Evolutionary conservation across 116 monocot species (phyloP).

Genomic region (Iris pallida): DNA sequence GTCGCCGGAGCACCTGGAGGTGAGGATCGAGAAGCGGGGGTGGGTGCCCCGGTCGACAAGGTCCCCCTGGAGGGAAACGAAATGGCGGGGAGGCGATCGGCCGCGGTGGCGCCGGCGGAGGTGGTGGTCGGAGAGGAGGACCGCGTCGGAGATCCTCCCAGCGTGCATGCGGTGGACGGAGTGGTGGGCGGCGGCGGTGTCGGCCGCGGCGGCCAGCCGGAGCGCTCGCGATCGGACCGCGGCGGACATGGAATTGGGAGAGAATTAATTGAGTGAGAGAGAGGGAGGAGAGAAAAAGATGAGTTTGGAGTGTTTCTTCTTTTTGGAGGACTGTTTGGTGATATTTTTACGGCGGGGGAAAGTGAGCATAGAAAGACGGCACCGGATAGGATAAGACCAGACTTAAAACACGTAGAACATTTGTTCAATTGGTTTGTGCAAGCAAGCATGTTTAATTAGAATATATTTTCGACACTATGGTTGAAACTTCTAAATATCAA

Average conservation of each 20-base stretch:
- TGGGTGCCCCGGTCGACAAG: conserved; percentile 29
- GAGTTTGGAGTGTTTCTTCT: too few relatives aligned
- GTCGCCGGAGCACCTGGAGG: conserved; percentile 40
- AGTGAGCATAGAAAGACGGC: too few relatives aligned
- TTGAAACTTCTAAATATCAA: too few relatives aligned
- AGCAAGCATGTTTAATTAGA: too few relatives aligned
- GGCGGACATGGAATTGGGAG: conserved; percentile 36
- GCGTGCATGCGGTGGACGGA: conserved; percentile 23
- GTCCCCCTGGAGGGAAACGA: conserved; percentile 27
- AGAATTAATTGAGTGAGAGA: too few relatives aligned
- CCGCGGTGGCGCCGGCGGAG: conserved; percentile 9
- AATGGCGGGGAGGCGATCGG: conserved; percentile 13
- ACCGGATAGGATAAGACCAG: too few relatives aligned
- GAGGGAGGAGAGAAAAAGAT: too few relatives aligned
- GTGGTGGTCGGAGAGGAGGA: conserved; percentile 13
- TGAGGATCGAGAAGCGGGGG: background rate
- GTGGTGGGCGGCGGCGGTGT: conserved; percentile 18
- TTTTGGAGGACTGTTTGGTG: too few relatives aligned
- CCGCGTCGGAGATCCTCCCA: conserved; percentile 16
- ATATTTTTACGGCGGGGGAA: too few relatives aligned
- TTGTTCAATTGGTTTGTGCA: too few relatives aligned
- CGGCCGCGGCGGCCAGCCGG: conserved; percentile 22
- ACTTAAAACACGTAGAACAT: too few relatives aligned
- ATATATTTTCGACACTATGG: too few relatives aligned
- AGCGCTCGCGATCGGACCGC: conserved; percentile 48